Evolutionary conservation across 2,329 filamentous ascomycete species (phyloP), one percentile per base, ranked within the genome.

Genomic region (Pyrenophora teres): DNA sequence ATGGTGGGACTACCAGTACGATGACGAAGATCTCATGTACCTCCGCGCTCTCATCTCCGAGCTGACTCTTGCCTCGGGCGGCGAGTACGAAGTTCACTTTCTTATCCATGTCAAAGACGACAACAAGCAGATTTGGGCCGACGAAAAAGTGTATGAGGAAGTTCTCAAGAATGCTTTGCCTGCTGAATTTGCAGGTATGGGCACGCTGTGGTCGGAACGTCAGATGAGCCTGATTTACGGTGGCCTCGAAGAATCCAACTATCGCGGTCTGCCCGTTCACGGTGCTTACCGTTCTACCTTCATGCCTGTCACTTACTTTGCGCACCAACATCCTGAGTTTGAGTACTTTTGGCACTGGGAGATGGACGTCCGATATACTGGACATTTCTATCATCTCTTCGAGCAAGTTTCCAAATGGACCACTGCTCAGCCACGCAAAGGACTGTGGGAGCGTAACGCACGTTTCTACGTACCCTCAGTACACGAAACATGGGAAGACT

Each of bases 311-410:
- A 92, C 97, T 68, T 89, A 93, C 73, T 97, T 97, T 71, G 90
- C 92, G 5, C 86, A 92, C 67, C 83, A 85, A 64, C 92, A 96
- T 73, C 89, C 90, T 1, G 92, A 96, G 71, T 96, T 92, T 68
- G 90, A 95, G 40, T 90, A 86, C 75, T 91, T 92, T 74, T 96
- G 92, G 92, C 90, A 96, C 61, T 95, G 92, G 90, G 92, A 96
- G 73, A 93, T 96, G 87, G 92, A 96, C 66, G 85, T 92, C 38
- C 87, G 91, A 25, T 96, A 95, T 72, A 94, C 89, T 0, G 91
- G 92, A 31, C 91, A 96, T 74, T 93, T 89, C 77, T 92, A 92
- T 73, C 87, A 92, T 66, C 81, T 93, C 12, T 87, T 93, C 57
- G 80, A 87, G 56, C 82, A 85, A 37, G 78, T 90, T 10, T 80